Base-by-base conservation (phyloP, 345 rosid species). In the Adansonia digitata region DNA sequence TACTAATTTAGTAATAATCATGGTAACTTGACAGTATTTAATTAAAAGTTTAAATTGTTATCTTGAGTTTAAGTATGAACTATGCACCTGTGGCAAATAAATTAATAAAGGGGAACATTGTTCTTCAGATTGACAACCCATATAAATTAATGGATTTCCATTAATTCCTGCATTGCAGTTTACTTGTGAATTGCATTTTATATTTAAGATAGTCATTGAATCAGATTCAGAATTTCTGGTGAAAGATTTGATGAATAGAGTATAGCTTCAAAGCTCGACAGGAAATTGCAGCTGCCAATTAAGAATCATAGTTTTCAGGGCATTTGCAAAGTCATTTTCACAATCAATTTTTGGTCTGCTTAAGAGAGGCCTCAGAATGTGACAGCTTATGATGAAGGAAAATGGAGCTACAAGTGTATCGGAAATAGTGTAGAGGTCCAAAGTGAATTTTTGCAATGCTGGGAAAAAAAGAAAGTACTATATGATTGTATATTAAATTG, bases 211-310 rank as follows among this genome's bases (percentile, higher is more conserved):
- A 8, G 10, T 17, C 1, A 17, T 5, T 69, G 57, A 48, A 48
- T 18, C 24, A 9, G 42, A 69, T 15, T 46, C 56, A 45, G 72
- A 69, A 46, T 46, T 48, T 69, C 24, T 69, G 72, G 57, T 69
- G 42, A 48, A 48, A 46, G 39, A 29, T 69, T 61, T 46, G n/a
- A 65, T 69, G 42, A n/a, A 11, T 31, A 13, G 52, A 45, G 71
- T 20, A 17, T 46, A 46, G 39, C 12, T 27, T 34, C 34, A 68
- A 5, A 2, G 12, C 46, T 68, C 1, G 56, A 18, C 57, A 69
- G 57, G 39, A 18, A 27, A 46, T 3, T 26, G 72, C 40, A 17
- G 24, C 26, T 15, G 15, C 56, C 72, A 46, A 68, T 46, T 46
- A 68, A 2, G 56, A 67, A 27, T 8, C 26, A 68, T 46, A 17